These are phyloP conservation scores for Aspergillus phoenicis DNA, from an alignment of 2,329 filamentous ascomycete genomes.

Conservation along the genomic window DNA sequence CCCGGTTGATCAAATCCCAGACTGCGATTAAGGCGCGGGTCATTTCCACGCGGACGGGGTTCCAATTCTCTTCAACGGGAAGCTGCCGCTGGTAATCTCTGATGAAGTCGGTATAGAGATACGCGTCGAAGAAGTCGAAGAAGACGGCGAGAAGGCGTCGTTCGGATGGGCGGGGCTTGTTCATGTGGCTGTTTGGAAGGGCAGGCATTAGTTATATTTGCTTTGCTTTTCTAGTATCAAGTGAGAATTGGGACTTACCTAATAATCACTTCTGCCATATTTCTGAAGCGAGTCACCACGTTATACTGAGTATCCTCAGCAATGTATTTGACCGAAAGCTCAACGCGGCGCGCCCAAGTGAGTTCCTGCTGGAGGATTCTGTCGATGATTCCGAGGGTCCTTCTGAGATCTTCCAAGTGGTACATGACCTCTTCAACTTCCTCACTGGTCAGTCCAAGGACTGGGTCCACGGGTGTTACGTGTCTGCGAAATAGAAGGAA, in stretches of 20 bases:
- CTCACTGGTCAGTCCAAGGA: slow-evolving; percentile 11
- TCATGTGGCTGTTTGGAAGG: slow-evolving; percentile 19
- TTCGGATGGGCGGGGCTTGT: slow-evolving; percentile 25
- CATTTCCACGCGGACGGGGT: slow-evolving; percentile 17
- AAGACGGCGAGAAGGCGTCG: slow-evolving; percentile 25
- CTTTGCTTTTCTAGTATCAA: neutral
- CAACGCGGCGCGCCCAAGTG: slow-evolving; percentile 10
- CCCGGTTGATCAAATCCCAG: slow-evolving; percentile 25
- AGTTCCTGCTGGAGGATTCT: slow-evolving; percentile 18
- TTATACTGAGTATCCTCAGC: slow-evolving; percentile 8
- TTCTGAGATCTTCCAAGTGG: slow-evolving; percentile 17
- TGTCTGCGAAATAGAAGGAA: slow-evolving; percentile 24
- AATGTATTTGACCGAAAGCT: slow-evolving; percentile 15
- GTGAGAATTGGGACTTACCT: slow-evolving; percentile 20
- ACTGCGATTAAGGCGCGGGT: slow-evolving; percentile 19
- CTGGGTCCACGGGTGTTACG: neutral
- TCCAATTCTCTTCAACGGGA: slow-evolving; percentile 9
- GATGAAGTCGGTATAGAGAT: slow-evolving; percentile 29
- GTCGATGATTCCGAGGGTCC: slow-evolving; percentile 21
- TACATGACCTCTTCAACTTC: slow-evolving; percentile 16
- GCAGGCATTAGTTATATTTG: neutral
- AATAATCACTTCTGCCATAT: slow-evolving; percentile 21
- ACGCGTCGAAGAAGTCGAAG: slow-evolving; percentile 30
- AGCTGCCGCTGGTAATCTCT: slow-evolving; percentile 23
- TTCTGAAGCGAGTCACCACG: slow-evolving; percentile 18